Conservation (phyloP, 225 moss, liverwort and hornwort genomes). For the Ulota crispa region DNA sequence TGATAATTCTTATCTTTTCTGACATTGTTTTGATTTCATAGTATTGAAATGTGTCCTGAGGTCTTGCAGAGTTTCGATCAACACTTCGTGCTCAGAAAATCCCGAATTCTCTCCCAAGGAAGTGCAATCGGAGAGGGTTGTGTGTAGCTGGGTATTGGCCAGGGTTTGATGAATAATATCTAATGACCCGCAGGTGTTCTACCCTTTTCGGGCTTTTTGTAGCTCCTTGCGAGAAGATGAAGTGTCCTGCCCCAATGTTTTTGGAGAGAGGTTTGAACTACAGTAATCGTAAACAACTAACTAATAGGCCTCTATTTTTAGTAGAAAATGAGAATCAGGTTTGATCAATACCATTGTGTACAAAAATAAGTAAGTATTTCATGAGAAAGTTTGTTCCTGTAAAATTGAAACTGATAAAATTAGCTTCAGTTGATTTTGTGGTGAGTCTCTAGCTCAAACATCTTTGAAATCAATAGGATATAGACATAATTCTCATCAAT, state of each 20-base stretch:
- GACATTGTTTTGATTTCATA: neutral
- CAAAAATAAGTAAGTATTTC: neutral
- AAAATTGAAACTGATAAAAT: neutral
- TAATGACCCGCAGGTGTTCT: neutral
- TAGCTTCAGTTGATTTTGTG: neutral
- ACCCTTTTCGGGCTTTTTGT: neutral
- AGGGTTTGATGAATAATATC: neutral
- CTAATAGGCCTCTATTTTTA: neutral
- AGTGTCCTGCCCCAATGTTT: neutral
- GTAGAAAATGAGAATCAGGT: neutral
- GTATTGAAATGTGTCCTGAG: neutral
- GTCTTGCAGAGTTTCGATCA: constrained; percentile 1
- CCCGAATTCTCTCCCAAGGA: neutral
- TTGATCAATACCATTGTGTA: neutral
- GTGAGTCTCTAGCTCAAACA: neutral
- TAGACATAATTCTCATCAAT: neutral
- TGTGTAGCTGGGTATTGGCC: neutral
- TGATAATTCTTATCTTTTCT: constrained; percentile 11
- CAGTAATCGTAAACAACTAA: neutral
- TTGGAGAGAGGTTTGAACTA: neutral
- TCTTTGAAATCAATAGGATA: neutral
- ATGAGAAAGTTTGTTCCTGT: neutral
- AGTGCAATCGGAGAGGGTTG: neutral
- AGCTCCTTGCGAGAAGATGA: too few species aligned
- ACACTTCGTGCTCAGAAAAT: neutral